Evolutionary conservation across 2,329 filamentous ascomycete genomes (phyloP), one percentile per base, ranked within the genome.

Genomic region (Pestalotiopsis sp.): DNA sequence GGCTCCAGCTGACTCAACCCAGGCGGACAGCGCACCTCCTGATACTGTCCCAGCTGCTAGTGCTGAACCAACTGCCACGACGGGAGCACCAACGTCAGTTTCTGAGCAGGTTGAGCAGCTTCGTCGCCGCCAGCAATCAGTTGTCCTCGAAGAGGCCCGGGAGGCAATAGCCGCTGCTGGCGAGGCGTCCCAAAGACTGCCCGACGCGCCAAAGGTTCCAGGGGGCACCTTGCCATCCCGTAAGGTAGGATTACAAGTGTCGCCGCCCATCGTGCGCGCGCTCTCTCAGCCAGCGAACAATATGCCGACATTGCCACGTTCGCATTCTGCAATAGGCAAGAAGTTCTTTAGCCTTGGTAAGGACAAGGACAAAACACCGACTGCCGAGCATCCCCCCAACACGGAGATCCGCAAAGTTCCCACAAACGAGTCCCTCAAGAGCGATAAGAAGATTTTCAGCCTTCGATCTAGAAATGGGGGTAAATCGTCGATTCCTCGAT

Each of bases 401-500:
- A 68, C 71, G n/a, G 79, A 82, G 41, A 68, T 75, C 20, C 78
- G 79, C 20, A 80, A 78, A 68, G 68, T 70, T 4, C 61, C 78
- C 9, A 76, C 78, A 3, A 83, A 84, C 58, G 80, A 81, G 9
- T 80, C 83, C 25, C 72, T 80, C 68, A 87, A 86, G 73, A 81
- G 81, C 41, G 93, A 97, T 71, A 95, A 93, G 80, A 94, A 93
- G 74, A 84, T 97, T 5, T 79, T 78, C 56, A 70, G 69, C 65
- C 68, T 89, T 89, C 14, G 94, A 94, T 72, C 89, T 91, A 13
- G 90, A 31, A 91, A 90, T 75, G 78, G 80, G 1, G 83, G 83
- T 3, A 81, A 85, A n/a, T 98, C 96, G 1, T 87, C 95, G 57
- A 98, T 99, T 70, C 95, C 95, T 36, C 90, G 96, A 40, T 96